These are phyloP conservation scores for Trypanosoma mega DNA, from an alignment of 208 protist genomes.

Conservation along the genomic window DNA sequence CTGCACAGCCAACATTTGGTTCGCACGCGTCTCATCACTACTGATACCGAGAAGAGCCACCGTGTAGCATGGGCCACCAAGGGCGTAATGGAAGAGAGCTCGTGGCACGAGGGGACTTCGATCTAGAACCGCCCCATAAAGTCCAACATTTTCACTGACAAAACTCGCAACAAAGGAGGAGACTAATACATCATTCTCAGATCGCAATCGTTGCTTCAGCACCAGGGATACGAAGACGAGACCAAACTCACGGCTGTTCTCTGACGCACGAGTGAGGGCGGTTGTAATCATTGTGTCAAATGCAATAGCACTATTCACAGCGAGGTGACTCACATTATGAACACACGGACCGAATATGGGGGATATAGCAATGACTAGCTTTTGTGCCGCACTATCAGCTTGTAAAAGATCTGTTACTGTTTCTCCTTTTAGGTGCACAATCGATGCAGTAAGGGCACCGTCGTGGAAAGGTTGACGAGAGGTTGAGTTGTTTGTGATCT, in stretches of 20 bases:
- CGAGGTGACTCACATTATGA: slow-evolving; percentile 52
- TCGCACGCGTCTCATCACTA: slow-evolving; percentile 51
- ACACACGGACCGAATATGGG: slow-evolving; percentile 81
- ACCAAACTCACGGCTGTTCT: slow-evolving; percentile 51
- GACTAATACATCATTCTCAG: slow-evolving; percentile 58
- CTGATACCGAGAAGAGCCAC: slow-evolving; percentile 72
- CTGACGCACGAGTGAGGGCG: slow-evolving; percentile 33
- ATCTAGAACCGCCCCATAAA: slow-evolving; percentile 70
- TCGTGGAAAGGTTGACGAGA: neutral
- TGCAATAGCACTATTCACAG: slow-evolving; percentile 26
- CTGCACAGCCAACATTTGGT: slow-evolving; percentile 74
- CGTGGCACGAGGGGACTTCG: slow-evolving; percentile 61
- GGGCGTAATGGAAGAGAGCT: slow-evolving; percentile 77
- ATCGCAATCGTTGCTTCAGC: slow-evolving; percentile 56
- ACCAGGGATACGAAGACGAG: slow-evolving; percentile 70
- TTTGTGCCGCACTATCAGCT: slow-evolving; percentile 37
- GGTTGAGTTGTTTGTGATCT: slow-evolving; percentile 22
- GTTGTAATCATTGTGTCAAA: slow-evolving; percentile 58
- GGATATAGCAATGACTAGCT: slow-evolving; percentile 77
- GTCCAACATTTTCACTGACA: slow-evolving; percentile 64
- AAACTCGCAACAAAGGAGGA: slow-evolving; percentile 70
- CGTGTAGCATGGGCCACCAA: slow-evolving; percentile 82
- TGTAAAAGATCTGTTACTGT: slow-evolving; percentile 56
- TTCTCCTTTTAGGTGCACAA: slow-evolving; percentile 70
- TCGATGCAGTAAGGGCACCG: slow-evolving; percentile 50